phyloP scores from a whole-genome alignment of 1,284 basidiomycete genomes.

The Quambalaria eucalypti region DNA sequence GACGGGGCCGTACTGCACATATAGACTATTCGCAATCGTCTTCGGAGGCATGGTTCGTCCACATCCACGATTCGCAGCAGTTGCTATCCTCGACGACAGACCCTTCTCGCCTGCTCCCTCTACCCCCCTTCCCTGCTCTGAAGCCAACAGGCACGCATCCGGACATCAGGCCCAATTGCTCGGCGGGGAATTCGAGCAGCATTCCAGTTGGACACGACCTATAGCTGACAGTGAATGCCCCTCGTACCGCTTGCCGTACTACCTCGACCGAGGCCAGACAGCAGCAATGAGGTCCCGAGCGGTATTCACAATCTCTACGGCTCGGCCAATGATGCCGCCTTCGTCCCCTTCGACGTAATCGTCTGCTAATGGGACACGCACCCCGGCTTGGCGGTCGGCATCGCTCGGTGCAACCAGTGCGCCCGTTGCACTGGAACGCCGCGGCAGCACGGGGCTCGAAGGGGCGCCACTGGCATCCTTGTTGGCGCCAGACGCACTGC shows the following conservation, averaged over 20 bases:
- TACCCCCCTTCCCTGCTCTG: too few species aligned
- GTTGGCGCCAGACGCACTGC: not conserved
- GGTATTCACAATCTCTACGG: constrained; percentile 45
- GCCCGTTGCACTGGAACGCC: constrained; percentile 32
- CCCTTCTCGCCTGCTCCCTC: too few species aligned
- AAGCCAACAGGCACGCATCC: too few species aligned
- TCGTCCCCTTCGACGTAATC: constrained; percentile 45
- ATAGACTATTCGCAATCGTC: too few species aligned
- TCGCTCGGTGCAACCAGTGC: constrained; percentile 37
- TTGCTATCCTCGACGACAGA: too few species aligned
- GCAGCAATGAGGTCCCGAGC: constrained; percentile 42
- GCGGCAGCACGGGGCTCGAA: constrained; percentile 22
- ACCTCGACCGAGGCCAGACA: constrained; percentile 9
- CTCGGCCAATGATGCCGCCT: constrained; percentile 39
- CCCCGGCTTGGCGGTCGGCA: constrained; percentile 16
- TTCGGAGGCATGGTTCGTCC: too few species aligned
- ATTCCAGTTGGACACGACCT: too few species aligned
- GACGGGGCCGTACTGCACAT: too few species aligned
- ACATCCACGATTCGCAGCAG: too few species aligned
- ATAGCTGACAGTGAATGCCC: too few species aligned
- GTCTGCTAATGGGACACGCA: constrained; percentile 36
- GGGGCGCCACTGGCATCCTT: constrained; percentile 7
- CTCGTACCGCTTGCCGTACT: not conserved
- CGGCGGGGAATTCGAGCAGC: too few species aligned
- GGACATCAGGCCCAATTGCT: too few species aligned